Conservation (phyloP, 2,329 filamentous ascomycete genomes). For the Exutisphaerella laricina region DNA sequence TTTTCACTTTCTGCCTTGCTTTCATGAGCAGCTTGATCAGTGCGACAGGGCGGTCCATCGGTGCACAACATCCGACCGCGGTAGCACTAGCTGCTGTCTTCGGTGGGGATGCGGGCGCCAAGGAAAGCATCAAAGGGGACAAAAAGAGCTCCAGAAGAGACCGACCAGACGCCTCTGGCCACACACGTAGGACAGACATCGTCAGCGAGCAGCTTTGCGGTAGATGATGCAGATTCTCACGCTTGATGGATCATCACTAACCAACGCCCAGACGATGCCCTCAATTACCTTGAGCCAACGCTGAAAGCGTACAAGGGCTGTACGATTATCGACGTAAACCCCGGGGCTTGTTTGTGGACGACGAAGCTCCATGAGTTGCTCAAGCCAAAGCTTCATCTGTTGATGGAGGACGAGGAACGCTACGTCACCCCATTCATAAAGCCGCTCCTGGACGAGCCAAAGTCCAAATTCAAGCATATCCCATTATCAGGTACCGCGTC, state of each 20-base stretch:
- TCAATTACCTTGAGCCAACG: slow-evolving; percentile 63
- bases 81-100: slow-evolving; percentile 3
- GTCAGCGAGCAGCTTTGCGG: slow-evolving; percentile 22
- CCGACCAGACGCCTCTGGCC: neutral
- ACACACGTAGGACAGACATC: slow-evolving; percentile 16
- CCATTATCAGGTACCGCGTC: slow-evolving; percentile 23
- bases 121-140: neutral
- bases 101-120: neutral
- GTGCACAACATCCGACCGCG: slow-evolving; percentile 3
- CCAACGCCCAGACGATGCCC: slow-evolving; percentile 54
- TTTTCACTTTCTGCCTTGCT: neutral
- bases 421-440: slow-evolving; percentile 57
- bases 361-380: slow-evolving; percentile 67
- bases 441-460: slow-evolving; percentile 36
- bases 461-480: slow-evolving; percentile 47
- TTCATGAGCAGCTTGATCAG: slow-evolving; percentile 5
- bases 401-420: slow-evolving; percentile 61
- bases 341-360: slow-evolving; percentile 74
- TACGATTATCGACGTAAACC: slow-evolving; percentile 82
- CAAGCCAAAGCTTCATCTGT: slow-evolving; percentile 72
- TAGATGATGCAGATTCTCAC: slow-evolving; percentile 5
- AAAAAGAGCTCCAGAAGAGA: neutral
- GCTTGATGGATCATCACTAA: slow-evolving; percentile 10
- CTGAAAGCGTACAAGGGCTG: slow-evolving; percentile 68
- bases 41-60: slow-evolving; percentile 4